Conservation (phyloP, 768 basidiomycete genomes). For the Lactarius deliciosus region DNA sequence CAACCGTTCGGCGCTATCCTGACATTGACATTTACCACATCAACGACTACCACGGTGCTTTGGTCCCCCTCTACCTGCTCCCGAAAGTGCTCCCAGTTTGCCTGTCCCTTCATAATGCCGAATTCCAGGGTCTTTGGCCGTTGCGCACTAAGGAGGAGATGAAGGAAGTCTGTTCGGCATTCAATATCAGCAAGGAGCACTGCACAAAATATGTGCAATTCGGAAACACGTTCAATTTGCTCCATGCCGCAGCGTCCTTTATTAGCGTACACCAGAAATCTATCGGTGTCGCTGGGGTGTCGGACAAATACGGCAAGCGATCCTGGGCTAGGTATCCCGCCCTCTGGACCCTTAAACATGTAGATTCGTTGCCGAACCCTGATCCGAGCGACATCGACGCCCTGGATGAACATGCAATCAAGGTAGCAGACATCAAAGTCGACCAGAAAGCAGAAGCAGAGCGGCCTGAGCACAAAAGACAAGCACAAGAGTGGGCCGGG, state of each 20-base stretch:
- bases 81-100: constrained; percentile 90
- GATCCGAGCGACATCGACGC: constrained; percentile 95
- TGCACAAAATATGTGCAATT: constrained; percentile 98
- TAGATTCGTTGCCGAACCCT: constrained; percentile 93
- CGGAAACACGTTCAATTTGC: constrained; percentile 94
- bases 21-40: constrained; percentile 92
- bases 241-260: constrained; percentile 91
- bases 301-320: constrained; percentile 96
- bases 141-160: constrained; percentile 96
- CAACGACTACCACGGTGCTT: constrained; percentile 93
- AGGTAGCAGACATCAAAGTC: constrained; percentile 69
- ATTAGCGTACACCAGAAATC: constrained; percentile 93
- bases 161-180: constrained; percentile 97
- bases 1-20: constrained; percentile 82
- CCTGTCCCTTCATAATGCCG: constrained; percentile 92
- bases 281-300: constrained; percentile 92
- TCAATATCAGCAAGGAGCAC: constrained; percentile 94
- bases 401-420: constrained; percentile 73
- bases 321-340: constrained; percentile 97
- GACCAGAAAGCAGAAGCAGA: constrained; percentile 84
- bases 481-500: constrained; percentile 94
- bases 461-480: constrained; percentile 86
- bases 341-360: constrained; percentile 92
- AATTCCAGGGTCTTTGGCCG: constrained; percentile 97
- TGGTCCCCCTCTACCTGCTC: constrained; percentile 87